These are phyloP conservation scores for Conticribra weissflogii DNA, from an alignment of 108 stramenopile genomes.

Conservation along the genomic window DNA sequence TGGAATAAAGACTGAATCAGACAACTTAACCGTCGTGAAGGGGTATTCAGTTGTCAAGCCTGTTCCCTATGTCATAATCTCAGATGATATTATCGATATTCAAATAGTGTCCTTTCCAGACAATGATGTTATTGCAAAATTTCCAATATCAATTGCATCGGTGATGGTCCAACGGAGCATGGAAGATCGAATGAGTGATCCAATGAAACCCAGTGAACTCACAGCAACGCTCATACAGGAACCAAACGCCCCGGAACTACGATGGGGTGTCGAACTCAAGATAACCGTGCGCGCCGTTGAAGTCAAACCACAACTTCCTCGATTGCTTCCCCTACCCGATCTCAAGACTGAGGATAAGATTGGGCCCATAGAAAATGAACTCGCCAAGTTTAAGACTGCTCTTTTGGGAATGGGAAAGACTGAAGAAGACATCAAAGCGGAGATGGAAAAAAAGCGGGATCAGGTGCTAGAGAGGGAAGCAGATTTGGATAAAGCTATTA, in stretches of 20 bases:
- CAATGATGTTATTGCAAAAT: conserved; percentile 38
- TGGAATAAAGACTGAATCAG: not conserved
- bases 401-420: conserved; percentile 22
- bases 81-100: conserved; percentile 46
- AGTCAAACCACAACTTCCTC: conserved; percentile 38
- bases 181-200: conserved; percentile 42
- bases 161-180: conserved; percentile 35
- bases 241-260: conserved; percentile 32
- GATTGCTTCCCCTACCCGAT: conserved; percentile 7
- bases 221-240: conserved; percentile 49
- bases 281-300: conserved; percentile 49
- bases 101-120: conserved; percentile 43
- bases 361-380: conserved; percentile 1
- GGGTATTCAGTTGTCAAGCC: conserved; percentile 25
- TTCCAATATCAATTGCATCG: conserved; percentile 49
- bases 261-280: conserved; percentile 48
- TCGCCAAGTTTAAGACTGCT: conserved; percentile 16
- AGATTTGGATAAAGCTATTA: conserved; percentile 38
- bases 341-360: conserved; percentile 10
- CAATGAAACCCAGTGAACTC: conserved; percentile 43
- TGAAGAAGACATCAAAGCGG: conserved; percentile 29
- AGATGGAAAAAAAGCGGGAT: conserved; percentile 26
- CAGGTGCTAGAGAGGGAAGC: conserved; percentile 24
- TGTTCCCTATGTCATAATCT: conserved; percentile 31
- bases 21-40: not conserved